Base-by-base conservation (phyloP, 2,329 filamentous ascomycete genomes). In the Aureobasidium subglaciale region DNA sequence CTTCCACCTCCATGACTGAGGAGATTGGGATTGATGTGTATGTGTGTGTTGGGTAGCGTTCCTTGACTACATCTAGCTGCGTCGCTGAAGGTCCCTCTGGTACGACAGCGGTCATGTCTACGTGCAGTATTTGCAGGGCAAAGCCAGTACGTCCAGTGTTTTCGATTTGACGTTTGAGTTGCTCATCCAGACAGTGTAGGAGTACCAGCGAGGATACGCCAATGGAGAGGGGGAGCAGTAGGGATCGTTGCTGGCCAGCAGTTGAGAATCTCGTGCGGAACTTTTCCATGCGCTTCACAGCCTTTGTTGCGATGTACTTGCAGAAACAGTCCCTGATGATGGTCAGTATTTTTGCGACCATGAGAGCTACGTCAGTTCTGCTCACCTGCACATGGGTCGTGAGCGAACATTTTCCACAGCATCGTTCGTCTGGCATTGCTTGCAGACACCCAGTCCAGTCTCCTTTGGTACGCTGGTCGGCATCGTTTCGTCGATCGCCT, bases 211-310 rank as follows among this genome's bases (percentile, higher is more conserved):
- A 97, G 1, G 88, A 93, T 1, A 87, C 75, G 0, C 93, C 92
- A 64, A 90, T 85, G 0, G 91, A 96, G 1, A 96, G 74, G 5
- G 90, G 89, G 18, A 96, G 74, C 16, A 96, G 74, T 45, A 96
- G 80, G 65, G 71, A 80, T 61, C 72, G 74, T 56, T 73, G 72
- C 50, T 72, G 66, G 40, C 72, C 71, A 56, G 71, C 69, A 20
- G 71, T 67, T 29, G 71, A 68, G 60, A 77, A 69, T 34, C 73
- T 72, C 22, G 48, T 46, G 20, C 67, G 63, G 34, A 83, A 76
- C 37, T 77, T 77, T 62, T 86, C 83, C 74, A 87, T 81, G 45
- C 90, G 87, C 70, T 92, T 92, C 62, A 89, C 80, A 59, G 85
- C 79, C 71, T 97, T 97, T 61, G 82, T 84, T 58, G 81, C 77